Evolutionary conservation across 2,329 filamentous ascomycete species (phyloP).

Genomic region (Dactylellina cionopaga): DNA sequence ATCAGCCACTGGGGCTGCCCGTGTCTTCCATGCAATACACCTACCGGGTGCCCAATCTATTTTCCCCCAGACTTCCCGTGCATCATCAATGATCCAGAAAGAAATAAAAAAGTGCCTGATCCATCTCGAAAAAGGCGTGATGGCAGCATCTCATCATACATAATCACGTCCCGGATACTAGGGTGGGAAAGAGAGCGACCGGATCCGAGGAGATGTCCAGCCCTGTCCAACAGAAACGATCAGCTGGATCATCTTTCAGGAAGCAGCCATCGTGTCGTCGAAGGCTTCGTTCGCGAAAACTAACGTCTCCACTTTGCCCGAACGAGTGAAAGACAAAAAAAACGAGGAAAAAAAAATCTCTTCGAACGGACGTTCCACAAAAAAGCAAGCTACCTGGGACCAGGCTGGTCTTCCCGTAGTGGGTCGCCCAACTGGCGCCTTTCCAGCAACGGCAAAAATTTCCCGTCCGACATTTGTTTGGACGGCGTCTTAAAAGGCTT

Average conservation of each 20-base stretch:
- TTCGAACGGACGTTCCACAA: conserved; percentile 13
- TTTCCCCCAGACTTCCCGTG: background rate
- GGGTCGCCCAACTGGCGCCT: conserved; percentile 37
- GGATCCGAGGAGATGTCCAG: conserved; percentile 42
- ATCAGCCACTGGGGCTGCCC: background rate
- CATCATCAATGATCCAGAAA: background rate
- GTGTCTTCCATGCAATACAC: background rate
- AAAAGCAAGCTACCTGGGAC: conserved; percentile 41
- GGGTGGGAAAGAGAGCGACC: conserved; percentile 7
- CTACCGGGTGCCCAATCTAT: background rate
- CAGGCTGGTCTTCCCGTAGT: conserved; percentile 48
- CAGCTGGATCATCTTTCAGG: conserved; percentile 35
- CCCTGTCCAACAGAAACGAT: conserved; percentile 44
- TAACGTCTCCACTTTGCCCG: conserved; percentile 5
- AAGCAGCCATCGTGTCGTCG: conserved; percentile 16
- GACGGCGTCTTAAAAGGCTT: conserved; percentile 53
- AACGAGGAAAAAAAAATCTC: background rate
- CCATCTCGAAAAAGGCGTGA: background rate
- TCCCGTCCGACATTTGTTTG: conserved; percentile 38
- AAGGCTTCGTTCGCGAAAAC: background rate
- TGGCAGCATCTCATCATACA: conserved; percentile 10
- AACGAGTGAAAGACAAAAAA: conserved; percentile 24
- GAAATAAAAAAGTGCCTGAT: background rate
- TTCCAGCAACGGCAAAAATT: conserved; percentile 37
- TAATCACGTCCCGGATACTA: too few species aligned